Percentiles rank a stretch among this genome's conserved stretches.
Conservation (phyloP, 371 early-diverging fungal genomes). For the Nosema muscidifuracis region DNA sequence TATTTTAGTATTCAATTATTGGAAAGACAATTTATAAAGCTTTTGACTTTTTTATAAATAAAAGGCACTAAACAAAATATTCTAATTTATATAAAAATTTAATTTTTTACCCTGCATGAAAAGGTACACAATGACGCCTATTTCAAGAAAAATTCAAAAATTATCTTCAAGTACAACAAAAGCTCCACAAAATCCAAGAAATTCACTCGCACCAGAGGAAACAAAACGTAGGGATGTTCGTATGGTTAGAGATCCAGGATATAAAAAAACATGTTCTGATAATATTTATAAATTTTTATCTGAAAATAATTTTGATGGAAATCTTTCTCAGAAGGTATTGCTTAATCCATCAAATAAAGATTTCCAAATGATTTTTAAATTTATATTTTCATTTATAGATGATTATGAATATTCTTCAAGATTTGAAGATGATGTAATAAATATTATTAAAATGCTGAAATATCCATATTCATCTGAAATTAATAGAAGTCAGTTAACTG, state of each 20-base stretch:
- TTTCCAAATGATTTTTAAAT: slow-evolving; percentile 78
- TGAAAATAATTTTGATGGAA: slow-evolving; percentile 68
- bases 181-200: slow-evolving; percentile 14
- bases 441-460: slow-evolving; percentile 70
- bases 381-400: slow-evolving; percentile 72
- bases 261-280: slow-evolving; percentile 67
- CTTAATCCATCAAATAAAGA: slow-evolving; percentile 71
- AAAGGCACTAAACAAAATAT: neutral
- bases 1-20: neutral
- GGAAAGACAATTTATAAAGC: neutral
- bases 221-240: slow-evolving; percentile 41
- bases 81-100: neutral
- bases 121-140: slow-evolving; percentile 52
- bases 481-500: slow-evolving; percentile 70
- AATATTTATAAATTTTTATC: slow-evolving; percentile 69
- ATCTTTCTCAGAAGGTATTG: slow-evolving; percentile 66
- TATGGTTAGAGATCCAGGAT: slow-evolving; percentile 67
- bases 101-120: slow-evolving; percentile 23
- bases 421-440: slow-evolving; percentile 76
- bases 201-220: slow-evolving; percentile 37
- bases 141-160: slow-evolving; percentile 33
- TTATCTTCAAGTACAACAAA: slow-evolving; percentile 3
- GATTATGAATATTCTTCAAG: slow-evolving; percentile 66
- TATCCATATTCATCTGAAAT: slow-evolving; percentile 83
- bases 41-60: neutral